Conservation (phyloP, 352 stramenopile genomes). For the Phytophthora hibernalis region DNA sequence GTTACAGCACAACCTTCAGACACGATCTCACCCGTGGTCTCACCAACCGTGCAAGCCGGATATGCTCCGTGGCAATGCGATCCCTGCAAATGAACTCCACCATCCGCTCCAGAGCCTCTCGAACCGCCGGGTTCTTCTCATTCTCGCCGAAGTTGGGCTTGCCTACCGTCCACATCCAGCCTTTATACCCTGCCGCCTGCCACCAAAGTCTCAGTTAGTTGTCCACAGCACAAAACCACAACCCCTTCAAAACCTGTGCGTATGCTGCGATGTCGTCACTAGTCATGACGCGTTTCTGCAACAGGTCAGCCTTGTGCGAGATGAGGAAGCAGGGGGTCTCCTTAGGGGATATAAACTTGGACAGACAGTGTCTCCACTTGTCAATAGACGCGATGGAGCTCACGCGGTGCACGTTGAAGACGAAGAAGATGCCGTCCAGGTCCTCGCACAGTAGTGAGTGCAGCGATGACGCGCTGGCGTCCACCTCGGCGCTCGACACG, state of each 20-base stretch:
- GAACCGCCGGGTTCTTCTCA: conserved; percentile 78
- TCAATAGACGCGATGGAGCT: conserved; percentile 87
- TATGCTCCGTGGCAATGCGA: conserved; percentile 43
- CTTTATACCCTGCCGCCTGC: conserved; percentile 72
- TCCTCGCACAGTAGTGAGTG: conserved; percentile 79
- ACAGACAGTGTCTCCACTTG: conserved; percentile 80
- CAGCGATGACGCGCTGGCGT: conserved; percentile 63
- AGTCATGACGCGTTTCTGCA: conserved; percentile 88
- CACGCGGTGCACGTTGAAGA: conserved; percentile 90
- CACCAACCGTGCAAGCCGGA: conserved; percentile 35
- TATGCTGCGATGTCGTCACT: conserved; percentile 89
- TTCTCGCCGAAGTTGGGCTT: conserved; percentile 82
- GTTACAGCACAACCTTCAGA: not conserved
- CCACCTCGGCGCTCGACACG: conserved; percentile 77
- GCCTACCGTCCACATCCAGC: conserved; percentile 89
- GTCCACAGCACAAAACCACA: not conserved
- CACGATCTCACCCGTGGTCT: conserved; percentile 30
- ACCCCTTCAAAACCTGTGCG: conserved; percentile 40
- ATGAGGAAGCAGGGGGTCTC: conserved; percentile 85
- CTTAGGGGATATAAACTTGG: conserved; percentile 76
- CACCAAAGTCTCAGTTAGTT: conserved; percentile 4
- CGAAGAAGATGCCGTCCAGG: conserved; percentile 87
- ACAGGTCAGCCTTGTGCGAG: conserved; percentile 83
- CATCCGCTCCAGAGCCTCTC: conserved; percentile 80
- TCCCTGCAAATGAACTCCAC: conserved; percentile 63